phyloP scores from a whole-genome alignment of 2,329 filamentous ascomycete genomes.

The Monosporascus sp. region DNA sequence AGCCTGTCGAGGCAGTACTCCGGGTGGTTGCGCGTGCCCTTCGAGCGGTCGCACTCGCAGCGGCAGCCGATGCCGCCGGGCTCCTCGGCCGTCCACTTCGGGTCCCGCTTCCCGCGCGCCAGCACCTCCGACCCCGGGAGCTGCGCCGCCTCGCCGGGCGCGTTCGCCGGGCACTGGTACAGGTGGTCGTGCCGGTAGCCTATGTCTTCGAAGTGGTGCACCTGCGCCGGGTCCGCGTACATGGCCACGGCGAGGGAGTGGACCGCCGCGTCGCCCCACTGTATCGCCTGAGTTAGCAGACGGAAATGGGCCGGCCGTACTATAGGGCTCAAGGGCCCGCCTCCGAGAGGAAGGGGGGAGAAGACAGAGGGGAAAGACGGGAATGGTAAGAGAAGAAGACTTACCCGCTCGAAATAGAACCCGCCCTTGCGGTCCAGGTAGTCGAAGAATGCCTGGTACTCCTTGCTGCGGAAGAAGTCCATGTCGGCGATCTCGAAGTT shows the following conservation, averaged over 20 bases:
- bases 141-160: conserved; percentile 27
- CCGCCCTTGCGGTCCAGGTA: conserved; percentile 36
- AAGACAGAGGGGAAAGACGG: not conserved
- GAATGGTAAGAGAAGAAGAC: conserved; percentile 7
- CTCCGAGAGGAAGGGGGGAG: not conserved
- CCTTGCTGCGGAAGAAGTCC: conserved; percentile 36
- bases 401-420: conserved; percentile 38
- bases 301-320: too few species aligned
- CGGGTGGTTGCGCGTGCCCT: conserved; percentile 24
- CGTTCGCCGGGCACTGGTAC: conserved; percentile 31
- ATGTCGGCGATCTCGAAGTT: conserved; percentile 44
- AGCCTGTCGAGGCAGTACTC: conserved; percentile 33
- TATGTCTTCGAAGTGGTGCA: conserved; percentile 40
- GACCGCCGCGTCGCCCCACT: conserved; percentile 41
- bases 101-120: conserved; percentile 19
- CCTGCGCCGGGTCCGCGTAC: conserved; percentile 32
- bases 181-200: conserved; percentile 35
- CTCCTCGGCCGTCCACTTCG: conserved; percentile 22
- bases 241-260: conserved; percentile 38
- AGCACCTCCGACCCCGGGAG: conserved; percentile 27
- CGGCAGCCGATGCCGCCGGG: conserved; percentile 35
- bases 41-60: conserved; percentile 33
- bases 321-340: too few species aligned
- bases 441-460: conserved; percentile 36
- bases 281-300: not conserved